These are phyloP conservation scores for Claviceps sp. DNA, from an alignment of 2,329 filamentous ascomycete genomes.

Conservation along the genomic window DNA sequence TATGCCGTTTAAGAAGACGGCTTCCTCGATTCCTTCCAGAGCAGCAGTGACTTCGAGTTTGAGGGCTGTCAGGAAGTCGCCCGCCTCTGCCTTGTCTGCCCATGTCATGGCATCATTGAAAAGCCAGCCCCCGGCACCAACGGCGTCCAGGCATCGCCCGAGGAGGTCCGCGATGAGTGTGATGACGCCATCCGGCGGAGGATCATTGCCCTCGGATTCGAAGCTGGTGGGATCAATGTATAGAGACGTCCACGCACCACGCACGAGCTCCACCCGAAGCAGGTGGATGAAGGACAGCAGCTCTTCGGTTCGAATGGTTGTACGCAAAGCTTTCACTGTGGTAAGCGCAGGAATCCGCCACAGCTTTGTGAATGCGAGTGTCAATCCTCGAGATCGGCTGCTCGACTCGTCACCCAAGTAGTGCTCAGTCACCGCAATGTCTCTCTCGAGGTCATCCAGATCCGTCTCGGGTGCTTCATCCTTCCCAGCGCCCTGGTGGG, in stretches of 20 bases:
- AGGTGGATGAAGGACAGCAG: slow-evolving; percentile 59
- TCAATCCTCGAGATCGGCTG: slow-evolving; percentile 49
- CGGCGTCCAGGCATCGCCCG: slow-evolving; percentile 59
- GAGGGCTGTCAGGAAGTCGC: slow-evolving; percentile 51
- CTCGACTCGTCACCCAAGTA: slow-evolving; percentile 52
- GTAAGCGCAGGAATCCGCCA: slow-evolving; percentile 47
- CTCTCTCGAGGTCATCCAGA: slow-evolving; percentile 47
- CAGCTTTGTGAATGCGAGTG: slow-evolving; percentile 55
- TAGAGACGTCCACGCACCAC: slow-evolving; percentile 61
- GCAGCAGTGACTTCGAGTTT: slow-evolving; percentile 57
- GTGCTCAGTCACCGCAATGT: slow-evolving; percentile 54
- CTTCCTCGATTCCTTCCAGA: slow-evolving; percentile 59
- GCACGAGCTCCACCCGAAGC: slow-evolving; percentile 57
- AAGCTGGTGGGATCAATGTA: slow-evolving; percentile 48
- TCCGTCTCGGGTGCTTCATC: slow-evolving; percentile 33
- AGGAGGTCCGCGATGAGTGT: slow-evolving; percentile 58
- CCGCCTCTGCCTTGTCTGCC: slow-evolving; percentile 38
- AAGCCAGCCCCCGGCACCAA: slow-evolving; percentile 64
- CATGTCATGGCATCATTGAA: slow-evolving; percentile 42
- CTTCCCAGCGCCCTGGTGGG: slow-evolving; percentile 10
- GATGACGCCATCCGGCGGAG: slow-evolving; percentile 53
- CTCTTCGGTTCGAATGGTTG: slow-evolving; percentile 51
- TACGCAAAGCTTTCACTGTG: slow-evolving; percentile 50
- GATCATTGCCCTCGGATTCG: slow-evolving; percentile 25
- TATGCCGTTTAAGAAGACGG: slow-evolving; percentile 48